Conservation (phyloP, 805 yeast genomes). For the Candida alai region DNA sequence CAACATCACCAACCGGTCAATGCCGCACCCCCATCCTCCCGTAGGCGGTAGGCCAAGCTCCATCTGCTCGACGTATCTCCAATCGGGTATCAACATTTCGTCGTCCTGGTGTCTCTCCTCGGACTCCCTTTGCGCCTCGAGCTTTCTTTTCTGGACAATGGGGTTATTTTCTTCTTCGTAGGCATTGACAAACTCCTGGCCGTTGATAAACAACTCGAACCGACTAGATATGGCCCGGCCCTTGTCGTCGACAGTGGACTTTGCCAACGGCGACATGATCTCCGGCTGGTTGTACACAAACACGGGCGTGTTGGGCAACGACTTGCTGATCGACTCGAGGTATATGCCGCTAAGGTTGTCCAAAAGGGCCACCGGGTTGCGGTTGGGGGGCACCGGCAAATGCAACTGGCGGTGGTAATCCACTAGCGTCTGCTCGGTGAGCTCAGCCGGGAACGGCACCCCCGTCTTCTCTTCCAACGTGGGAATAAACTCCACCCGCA, state of each 20-base stretch:
- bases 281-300: constrained; percentile 83
- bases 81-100: constrained; percentile 70
- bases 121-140: constrained; percentile 51
- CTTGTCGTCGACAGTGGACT: constrained; percentile 43
- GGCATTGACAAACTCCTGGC: constrained; percentile 83
- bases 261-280: constrained; percentile 82
- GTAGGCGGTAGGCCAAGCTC: constrained; percentile 97
- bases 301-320: constrained; percentile 47
- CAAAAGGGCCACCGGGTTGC: constrained; percentile 56
- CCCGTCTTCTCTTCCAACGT: constrained; percentile 57
- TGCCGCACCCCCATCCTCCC: constrained; percentile 97
- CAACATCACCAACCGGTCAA: constrained; percentile 84
- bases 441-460: constrained; percentile 39
- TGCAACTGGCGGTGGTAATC: constrained; percentile 37
- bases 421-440: constrained; percentile 39
- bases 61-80: constrained; percentile 67
- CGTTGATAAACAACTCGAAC: constrained; percentile 79
- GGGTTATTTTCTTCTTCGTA: constrained; percentile 97
- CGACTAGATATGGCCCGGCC: constrained; percentile 53
- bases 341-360: constrained; percentile 59
- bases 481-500: constrained; percentile 60
- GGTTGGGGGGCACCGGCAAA: constrained; percentile 31
- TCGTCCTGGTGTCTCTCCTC: constrained; percentile 48
- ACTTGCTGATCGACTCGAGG: constrained; percentile 59
- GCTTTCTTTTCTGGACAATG: constrained; percentile 59